phyloP scores from a whole-genome alignment of 1,284 basidiomycete species.

The Leccinum solheimii region DNA sequence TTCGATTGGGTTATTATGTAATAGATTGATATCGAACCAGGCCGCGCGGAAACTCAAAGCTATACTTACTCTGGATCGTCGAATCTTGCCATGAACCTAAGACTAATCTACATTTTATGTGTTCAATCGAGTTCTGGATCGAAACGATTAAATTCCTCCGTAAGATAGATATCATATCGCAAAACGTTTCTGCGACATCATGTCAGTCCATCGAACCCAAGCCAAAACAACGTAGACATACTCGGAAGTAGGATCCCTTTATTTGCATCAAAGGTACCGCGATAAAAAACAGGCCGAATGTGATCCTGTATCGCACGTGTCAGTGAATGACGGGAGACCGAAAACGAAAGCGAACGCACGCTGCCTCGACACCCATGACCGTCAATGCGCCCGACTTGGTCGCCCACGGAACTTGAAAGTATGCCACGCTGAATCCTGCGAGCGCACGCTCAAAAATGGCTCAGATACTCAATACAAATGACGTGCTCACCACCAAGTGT shows the following conservation, averaged over 20 bases:
- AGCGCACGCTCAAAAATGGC: neutral
- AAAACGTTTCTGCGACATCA: conserved; percentile 21
- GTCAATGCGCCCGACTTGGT: conserved; percentile 46
- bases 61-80: neutral
- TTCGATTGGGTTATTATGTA: neutral
- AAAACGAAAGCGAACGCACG: conserved; percentile 29
- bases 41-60: too few species aligned
- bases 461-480: neutral
- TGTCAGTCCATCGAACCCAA: neutral
- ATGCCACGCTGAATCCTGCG: conserved; percentile 51
- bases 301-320: conserved; percentile 34
- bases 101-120: neutral
- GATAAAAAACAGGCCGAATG: conserved; percentile 47
- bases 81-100: neutral
- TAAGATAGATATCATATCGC: conserved; percentile 9
- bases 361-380: conserved; percentile 52
- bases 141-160: neutral
- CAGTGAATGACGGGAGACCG: neutral
- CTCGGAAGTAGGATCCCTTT: conserved; percentile 44
- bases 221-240: conserved; percentile 27
- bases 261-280: conserved; percentile 47
- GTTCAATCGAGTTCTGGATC: neutral
- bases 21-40: neutral
- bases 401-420: conserved; percentile 60
- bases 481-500: conserved; percentile 43